phyloP scores from a whole-genome alignment of 225 moss, liverwort and hornwort genomes.

The Sphagnum tenellum region DNA sequence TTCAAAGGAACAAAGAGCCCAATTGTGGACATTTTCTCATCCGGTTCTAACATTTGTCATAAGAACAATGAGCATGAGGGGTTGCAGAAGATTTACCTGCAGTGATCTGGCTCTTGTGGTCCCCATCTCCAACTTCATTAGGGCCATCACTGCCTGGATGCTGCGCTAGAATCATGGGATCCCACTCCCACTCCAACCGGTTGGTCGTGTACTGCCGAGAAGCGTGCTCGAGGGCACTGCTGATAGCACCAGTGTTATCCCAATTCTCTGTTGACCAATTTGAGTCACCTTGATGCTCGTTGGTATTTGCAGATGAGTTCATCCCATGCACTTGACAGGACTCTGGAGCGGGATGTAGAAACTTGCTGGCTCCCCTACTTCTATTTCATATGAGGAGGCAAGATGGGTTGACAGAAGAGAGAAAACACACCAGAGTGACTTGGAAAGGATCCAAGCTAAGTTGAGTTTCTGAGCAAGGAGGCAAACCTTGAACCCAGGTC shows the following conservation, averaged over 20 bases:
- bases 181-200: conserved; percentile 98
- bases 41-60: no score
- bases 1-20: no score
- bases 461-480: background rate
- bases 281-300: conserved; percentile 93
- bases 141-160: conserved; percentile 57
- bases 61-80: no score
- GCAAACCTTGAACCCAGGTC: no score
- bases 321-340: conserved; percentile 82
- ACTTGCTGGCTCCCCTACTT: no score
- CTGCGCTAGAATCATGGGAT: conserved; percentile 89
- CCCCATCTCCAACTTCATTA: conserved; percentile 61
- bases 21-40: no score
- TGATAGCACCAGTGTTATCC: conserved; percentile 73
- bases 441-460: no score
- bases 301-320: conserved; percentile 94
- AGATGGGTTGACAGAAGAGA: conserved; percentile 43
- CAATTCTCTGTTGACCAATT: conserved; percentile 90
- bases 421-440: conserved; percentile 40
- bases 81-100: conserved; percentile 16
- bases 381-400: no score
- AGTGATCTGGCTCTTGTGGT: conserved; percentile 52
- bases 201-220: conserved; percentile 55
- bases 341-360: conserved; percentile 2
- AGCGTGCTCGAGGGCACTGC: conserved; percentile 46